phyloP scores from a whole-genome alignment of 208 protist species.

The Trypanosoma scelopori region DNA sequence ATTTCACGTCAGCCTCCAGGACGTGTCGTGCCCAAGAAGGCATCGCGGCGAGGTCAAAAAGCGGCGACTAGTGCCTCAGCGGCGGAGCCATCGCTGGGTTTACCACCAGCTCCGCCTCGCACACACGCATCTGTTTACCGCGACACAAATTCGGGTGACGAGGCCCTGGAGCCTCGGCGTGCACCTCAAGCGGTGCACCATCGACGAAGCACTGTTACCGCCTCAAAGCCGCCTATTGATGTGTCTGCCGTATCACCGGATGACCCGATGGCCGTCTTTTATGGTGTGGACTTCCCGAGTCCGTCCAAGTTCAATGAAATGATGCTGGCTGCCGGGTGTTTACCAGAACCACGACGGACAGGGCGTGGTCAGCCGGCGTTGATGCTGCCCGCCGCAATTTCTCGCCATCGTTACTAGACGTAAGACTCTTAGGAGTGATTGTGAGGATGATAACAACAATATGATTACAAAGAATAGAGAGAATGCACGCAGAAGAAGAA shows the following conservation, averaged over 20 bases:
- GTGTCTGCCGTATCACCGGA: conserved; percentile 14
- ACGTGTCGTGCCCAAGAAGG: conserved; percentile 21
- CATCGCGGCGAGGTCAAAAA: conserved; percentile 5
- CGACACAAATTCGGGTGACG: background rate
- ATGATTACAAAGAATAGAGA: background rate
- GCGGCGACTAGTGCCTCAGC: conserved; percentile 1
- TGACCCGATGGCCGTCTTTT: conserved; percentile 88
- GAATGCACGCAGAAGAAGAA: too few relatives aligned
- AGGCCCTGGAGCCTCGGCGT: background rate
- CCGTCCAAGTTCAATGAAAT: conserved; percentile 89
- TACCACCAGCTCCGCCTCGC: background rate
- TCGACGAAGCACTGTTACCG: conserved; percentile 7
- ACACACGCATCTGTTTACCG: conserved; percentile 1
- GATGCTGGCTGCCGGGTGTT: conserved; percentile 74
- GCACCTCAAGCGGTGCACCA: conserved; percentile 1
- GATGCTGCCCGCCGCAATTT: conserved; percentile 69
- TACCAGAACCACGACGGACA: conserved; percentile 45
- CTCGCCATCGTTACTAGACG: conserved; percentile 43
- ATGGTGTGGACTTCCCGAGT: conserved; percentile 78
- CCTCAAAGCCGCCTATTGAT: background rate
- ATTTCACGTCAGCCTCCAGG: conserved; percentile 33
- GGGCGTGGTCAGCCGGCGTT: conserved; percentile 62
- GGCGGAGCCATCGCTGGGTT: background rate
- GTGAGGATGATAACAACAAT: background rate
- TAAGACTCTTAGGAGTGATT: background rate